Conservation (phyloP, 2,329 filamentous ascomycete species). For the Leptographium procerum region DNA sequence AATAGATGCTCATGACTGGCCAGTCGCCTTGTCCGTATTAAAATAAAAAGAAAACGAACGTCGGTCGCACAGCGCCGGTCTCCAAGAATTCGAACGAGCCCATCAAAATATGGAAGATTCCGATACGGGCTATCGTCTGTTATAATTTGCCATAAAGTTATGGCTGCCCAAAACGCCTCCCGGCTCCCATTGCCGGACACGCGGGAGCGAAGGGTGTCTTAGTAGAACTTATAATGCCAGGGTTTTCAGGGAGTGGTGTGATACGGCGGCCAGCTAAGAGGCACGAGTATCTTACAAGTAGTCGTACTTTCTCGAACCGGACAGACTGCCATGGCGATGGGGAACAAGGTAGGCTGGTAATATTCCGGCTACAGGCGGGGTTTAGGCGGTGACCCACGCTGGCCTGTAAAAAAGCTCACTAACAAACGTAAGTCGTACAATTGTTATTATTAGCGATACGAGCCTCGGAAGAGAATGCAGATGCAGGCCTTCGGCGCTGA, state of each 20-base stretch:
- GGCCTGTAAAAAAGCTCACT: background rate
- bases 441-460: background rate
- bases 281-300: background rate
- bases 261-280: background rate
- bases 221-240: background rate
- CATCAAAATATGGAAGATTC: background rate
- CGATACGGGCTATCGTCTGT: background rate
- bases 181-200: background rate
- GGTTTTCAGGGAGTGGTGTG: background rate
- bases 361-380: background rate
- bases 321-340: background rate
- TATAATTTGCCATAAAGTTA: background rate
- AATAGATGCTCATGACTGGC: too few species aligned
- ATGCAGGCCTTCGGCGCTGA: background rate
- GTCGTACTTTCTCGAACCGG: background rate
- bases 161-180: background rate
- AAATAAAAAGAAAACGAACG: too few species aligned
- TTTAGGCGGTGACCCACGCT: background rate
- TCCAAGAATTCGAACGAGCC: too few species aligned
- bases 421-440: background rate
- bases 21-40: too few species aligned
- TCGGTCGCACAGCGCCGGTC: too few species aligned
- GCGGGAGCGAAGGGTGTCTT: background rate
- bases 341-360: too few species aligned
- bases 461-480: background rate